Evolutionary conservation across 2,329 filamentous ascomycete genomes (phyloP).

Genomic region (Talaromyces sp.): DNA sequence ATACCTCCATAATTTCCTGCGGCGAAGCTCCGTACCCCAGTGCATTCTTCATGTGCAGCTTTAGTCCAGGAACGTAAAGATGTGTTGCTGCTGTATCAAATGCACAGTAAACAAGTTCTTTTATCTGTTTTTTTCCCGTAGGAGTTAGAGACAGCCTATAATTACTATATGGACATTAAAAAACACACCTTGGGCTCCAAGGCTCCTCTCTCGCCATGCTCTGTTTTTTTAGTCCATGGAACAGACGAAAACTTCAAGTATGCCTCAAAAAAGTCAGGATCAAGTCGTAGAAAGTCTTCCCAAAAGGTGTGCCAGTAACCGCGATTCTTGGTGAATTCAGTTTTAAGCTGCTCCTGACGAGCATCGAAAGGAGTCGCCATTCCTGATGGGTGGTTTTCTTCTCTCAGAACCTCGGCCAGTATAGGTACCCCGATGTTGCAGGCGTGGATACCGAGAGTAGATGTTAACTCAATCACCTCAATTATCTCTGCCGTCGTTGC

Average conservation of each 20-base stretch:
- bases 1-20: constrained; percentile 44
- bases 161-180: neutral
- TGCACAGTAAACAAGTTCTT: constrained; percentile 45
- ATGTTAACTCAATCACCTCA: constrained; percentile 40
- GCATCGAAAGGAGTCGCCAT: constrained; percentile 33
- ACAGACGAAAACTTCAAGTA: constrained; percentile 43
- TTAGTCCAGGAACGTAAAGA: constrained; percentile 42
- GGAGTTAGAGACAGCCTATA: neutral
- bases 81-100: constrained; percentile 45
- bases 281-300: constrained; percentile 20
- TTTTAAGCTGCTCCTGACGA: constrained; percentile 32
- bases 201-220: constrained; percentile 22
- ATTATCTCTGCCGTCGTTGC: constrained; percentile 39
- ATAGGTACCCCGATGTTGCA: constrained; percentile 43
- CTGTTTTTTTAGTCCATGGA: constrained; percentile 19
- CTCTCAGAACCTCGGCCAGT: constrained; percentile 42
- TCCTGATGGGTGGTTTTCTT: constrained; percentile 22
- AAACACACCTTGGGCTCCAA: constrained; percentile 32
- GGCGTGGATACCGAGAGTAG: constrained; percentile 43
- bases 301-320: constrained; percentile 42
- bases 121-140: constrained; percentile 25
- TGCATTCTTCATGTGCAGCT: constrained; percentile 46
- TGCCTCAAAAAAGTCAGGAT: constrained; percentile 44
- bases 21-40: constrained; percentile 40
- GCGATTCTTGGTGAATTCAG: constrained; percentile 39